phyloP scores from a whole-genome alignment of 306 rosid genomes.

The Trifolium pratense region DNA sequence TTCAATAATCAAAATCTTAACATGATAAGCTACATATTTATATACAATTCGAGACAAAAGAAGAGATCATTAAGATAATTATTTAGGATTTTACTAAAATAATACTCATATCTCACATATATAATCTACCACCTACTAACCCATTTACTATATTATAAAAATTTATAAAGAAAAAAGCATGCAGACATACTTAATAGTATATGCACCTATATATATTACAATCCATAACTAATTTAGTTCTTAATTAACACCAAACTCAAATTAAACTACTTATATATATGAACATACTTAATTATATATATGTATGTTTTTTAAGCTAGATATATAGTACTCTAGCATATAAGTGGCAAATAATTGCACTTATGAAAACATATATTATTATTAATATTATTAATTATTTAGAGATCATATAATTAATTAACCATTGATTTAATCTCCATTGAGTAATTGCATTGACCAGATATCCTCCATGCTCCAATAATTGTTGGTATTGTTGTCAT shows the following conservation, averaged over 20 bases:
- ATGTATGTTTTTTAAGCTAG: constrained; percentile 35
- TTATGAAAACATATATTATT: constrained; percentile 18
- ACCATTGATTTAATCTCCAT: constrained; percentile 48
- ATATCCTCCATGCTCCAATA: constrained; percentile 94
- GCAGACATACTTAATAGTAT: constrained; percentile 25
- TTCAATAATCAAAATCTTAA: constrained; percentile 12
- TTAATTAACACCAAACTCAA: constrained; percentile 31
- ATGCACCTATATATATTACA: constrained; percentile 51
- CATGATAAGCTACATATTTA: constrained; percentile 7
- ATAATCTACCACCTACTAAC: constrained; percentile 25
- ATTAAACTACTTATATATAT: constrained; percentile 36
- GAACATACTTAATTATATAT: constrained; percentile 43
- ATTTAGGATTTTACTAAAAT: constrained; percentile 40
- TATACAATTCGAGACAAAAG: constrained; percentile 26
- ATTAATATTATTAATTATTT: constrained; percentile 6
- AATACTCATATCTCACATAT: constrained; percentile 31
- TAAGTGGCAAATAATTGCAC: constrained; percentile 35
- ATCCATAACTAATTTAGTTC: constrained; percentile 40
- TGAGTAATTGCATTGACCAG: constrained; percentile 91
- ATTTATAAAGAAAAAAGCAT: background rate
- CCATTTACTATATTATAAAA: constrained; percentile 30
- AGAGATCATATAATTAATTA: background rate
- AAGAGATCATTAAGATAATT: constrained; percentile 16
- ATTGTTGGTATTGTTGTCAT: constrained; percentile 48
- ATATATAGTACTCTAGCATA: constrained; percentile 22